Evolutionary conservation across 441 rosid genomes (phyloP), one percentile per base, ranked within the genome.

Genomic region (Erodium texanum): DNA sequence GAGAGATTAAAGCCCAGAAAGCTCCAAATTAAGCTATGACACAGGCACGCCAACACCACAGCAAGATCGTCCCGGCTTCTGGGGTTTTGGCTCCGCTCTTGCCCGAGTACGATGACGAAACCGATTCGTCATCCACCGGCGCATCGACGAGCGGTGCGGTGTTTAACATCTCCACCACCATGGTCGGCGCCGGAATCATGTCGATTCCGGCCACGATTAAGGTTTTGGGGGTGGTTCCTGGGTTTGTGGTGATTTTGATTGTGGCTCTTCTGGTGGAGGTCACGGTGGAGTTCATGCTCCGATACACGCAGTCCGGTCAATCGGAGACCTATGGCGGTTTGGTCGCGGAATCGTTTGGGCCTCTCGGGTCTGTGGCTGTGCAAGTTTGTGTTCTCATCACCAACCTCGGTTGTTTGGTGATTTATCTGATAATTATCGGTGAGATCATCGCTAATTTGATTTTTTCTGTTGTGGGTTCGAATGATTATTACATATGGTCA

Each of bases 171-270:
- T 76, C 87, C 5, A 86, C 87, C 3, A 82, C 82, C 32, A 78
- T 86, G 65, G 73, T 86, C 3, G 87, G 90, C 12, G 84, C 87
- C 24, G 90, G 87, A 38, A 83, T 83, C 24, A 86, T 86, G 90
- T 82, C 90, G 64, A 72, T 86, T 19, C 90, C 90, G 9, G 86
- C 86, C 0, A 81, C 90, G 1, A 73, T 83, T 68, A 83, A 79
- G 77, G 86, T 83, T 56, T 75, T 86, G 0, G 85, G 86, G 3
- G 81, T 84, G 0, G 15, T 82, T 22, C 86, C 81, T 8, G 87
- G 83, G 15, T 73, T 86, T 16, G 50, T 62, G 0, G 61, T 74
- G n/a, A 73, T 86, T 3, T 18, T 74, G 24, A 3, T 65, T 0
- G 74, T 78, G 56, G 86, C 86, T 48, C 78, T 75, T 77, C 74